Evolutionary conservation across 257 asterid species (phyloP), one percentile per base, ranked within the genome.

Genomic region (Nicotiana benthamiana): DNA sequence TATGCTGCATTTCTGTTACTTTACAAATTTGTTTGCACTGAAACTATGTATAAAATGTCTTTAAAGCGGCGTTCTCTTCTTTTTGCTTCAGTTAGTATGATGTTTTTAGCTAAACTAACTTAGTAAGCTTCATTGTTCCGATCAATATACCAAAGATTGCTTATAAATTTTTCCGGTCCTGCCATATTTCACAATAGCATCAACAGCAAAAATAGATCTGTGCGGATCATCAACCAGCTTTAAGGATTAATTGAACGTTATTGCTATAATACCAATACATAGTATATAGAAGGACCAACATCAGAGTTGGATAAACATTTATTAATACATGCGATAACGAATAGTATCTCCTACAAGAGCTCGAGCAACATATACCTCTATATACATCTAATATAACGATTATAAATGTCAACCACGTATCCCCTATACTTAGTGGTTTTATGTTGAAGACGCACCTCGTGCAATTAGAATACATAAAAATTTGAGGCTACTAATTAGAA

Each of bases 311-410:
- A 70, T 46, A 43, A 70, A 13, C 24, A 22, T 10, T 70, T 70
- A 70, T 70, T 46, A 46, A 70, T 43, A 70, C 59, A 43, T 46
- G 22, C 2, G 59, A 22, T 46, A 51, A 70, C 77, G 15, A 22
- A 9, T 70, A 70, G 48, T 56, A 70, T 54, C 24, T 56, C 24
- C 62, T 56, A 56, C 62, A 56, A 56, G 24, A 56, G 26, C 77
- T 70, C 77, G 32, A 24, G 59, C 15, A 70, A 70, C 59, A 70
- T 43, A 43, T 70, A 51, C 77, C 77, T 70, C 59, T 70, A 70
- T 70, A 34, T 70, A 22, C 77, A 70, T 70, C 77, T 70, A 43
- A 70, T 20, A 70, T 11, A 36, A 68, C 18, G 3, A 36, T 46
- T 36, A 70, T 22, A 70, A 24, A 70, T 43, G 59, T 70, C 59